phyloP scores from a whole-genome alignment of 1,284 basidiomycete genomes.

The Pseudozyma hubeiensis region DNA sequence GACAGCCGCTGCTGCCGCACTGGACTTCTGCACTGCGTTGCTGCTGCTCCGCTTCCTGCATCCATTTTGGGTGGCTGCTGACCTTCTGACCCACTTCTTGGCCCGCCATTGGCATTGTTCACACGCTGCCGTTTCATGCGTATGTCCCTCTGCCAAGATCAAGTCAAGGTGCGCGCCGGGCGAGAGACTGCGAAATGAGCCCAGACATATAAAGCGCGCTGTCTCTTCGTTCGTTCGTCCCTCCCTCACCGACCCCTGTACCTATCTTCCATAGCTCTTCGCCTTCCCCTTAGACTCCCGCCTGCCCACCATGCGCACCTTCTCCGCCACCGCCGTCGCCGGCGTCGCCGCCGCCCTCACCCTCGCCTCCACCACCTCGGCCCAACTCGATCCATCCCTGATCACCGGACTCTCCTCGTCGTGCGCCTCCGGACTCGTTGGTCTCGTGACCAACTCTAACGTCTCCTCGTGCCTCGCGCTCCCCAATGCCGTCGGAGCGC shows the following conservation, averaged over 20 bases:
- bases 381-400: constrained; percentile 46
- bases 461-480: constrained; percentile 41
- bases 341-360: constrained; percentile 17
- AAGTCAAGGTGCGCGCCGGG: too few species aligned
- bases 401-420: constrained; percentile 41
- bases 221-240: too few species aligned
- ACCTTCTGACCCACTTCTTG: too few species aligned
- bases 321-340: constrained; percentile 18
- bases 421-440: constrained; percentile 29
- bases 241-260: neutral
- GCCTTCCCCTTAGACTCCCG: neutral
- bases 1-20: too few species aligned
- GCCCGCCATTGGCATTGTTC: too few species aligned
- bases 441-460: constrained; percentile 39
- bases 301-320: constrained; percentile 17
- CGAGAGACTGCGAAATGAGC: too few species aligned
- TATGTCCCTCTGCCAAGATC: too few species aligned
- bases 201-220: too few species aligned
- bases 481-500: constrained; percentile 32
- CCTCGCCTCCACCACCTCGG: constrained; percentile 17
- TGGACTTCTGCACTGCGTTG: too few species aligned
- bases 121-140: too few species aligned
- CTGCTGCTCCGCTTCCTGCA: too few species aligned
- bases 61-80: too few species aligned
- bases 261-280: neutral